Conservation (phyloP, 495 filamentous ascomycete species). For the Xylaria curta region DNA sequence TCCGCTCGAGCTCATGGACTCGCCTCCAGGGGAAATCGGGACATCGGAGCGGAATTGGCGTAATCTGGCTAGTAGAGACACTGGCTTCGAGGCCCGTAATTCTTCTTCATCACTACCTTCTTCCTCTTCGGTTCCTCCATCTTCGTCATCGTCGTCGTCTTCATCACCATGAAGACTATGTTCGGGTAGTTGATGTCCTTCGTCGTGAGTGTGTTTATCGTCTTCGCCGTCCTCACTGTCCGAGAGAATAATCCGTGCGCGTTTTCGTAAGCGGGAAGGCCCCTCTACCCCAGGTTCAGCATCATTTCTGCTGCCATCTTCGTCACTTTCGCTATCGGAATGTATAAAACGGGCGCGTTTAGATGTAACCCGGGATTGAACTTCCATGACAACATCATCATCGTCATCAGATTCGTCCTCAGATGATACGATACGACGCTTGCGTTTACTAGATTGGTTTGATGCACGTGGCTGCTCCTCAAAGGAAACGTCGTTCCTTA, state of each 20-base stretch:
- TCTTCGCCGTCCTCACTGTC: slow-evolving; percentile 11
- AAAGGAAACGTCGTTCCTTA: slow-evolving; percentile 21
- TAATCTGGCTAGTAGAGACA: slow-evolving; percentile 34
- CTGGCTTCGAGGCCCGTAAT: slow-evolving; percentile 19
- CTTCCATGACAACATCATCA: neutral
- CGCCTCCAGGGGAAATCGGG: slow-evolving; percentile 30
- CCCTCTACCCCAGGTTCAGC: neutral
- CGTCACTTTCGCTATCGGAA: slow-evolving; percentile 13
- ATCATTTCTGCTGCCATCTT: neutral
- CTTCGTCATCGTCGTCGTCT: neutral
- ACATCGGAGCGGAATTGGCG: slow-evolving; percentile 35
- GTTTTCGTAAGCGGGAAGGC: neutral
- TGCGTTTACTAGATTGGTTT: slow-evolving; percentile 22
- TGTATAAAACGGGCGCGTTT: slow-evolving; percentile 11
- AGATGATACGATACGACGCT: slow-evolving; percentile 38
- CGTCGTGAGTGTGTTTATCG: neutral
- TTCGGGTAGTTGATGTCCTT: neutral
- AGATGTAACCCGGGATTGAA: neutral
- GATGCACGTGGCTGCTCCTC: slow-evolving; percentile 21
- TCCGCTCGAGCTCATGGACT: slow-evolving; percentile 13
- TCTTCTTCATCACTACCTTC: slow-evolving; percentile 22
- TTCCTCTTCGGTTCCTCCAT: slow-evolving; percentile 9
- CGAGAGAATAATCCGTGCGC: neutral
- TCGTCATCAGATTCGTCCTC: slow-evolving; percentile 31
- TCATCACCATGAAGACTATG: neutral